Conservation (phyloP, 257 asterid genomes). For the Thymus quinquecostatus region DNA sequence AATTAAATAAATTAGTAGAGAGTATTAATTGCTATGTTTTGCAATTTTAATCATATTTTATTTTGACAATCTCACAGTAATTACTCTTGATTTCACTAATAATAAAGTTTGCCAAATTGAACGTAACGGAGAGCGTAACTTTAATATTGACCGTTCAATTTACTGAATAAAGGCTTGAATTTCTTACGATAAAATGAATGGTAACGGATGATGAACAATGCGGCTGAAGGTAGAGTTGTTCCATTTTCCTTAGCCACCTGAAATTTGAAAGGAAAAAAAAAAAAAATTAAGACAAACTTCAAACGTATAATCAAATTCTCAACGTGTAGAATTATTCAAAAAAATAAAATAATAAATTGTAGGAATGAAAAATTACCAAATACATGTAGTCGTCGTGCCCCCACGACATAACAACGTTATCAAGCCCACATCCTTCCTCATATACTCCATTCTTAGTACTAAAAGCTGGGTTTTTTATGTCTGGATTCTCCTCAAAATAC, state of each 20-base stretch:
- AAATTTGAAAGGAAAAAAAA: neutral
- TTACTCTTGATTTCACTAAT: too few species aligned
- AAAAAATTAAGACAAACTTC: neutral
- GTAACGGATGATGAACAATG: conserved; percentile 59
- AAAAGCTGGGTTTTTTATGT: conserved; percentile 38
- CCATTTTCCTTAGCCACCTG: conserved; percentile 59
- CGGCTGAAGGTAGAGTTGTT: conserved; percentile 60
- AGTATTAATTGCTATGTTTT: too few species aligned
- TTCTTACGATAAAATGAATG: conserved; percentile 62
- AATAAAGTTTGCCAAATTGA: too few species aligned
- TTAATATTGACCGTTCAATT: neutral
- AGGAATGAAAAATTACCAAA: conserved; percentile 37
- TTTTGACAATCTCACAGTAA: too few species aligned
- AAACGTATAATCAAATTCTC: neutral
- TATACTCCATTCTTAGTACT: conserved; percentile 49
- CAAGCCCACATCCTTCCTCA: conserved; percentile 49
- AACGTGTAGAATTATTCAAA: neutral
- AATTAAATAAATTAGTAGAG: too few species aligned
- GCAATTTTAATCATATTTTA: too few species aligned
- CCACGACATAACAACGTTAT: conserved; percentile 56
- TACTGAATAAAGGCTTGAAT: neutral
- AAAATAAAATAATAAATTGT: neutral
- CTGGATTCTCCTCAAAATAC: conserved; percentile 50
- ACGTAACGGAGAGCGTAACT: too few species aligned
- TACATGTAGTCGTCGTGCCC: conserved; percentile 65